Percentiles rank a stretch among this genome's conserved stretches.
Conservation (phyloP, 228 moss, liverwort and hornwort species). For the Sphagnum fallax region DNA sequence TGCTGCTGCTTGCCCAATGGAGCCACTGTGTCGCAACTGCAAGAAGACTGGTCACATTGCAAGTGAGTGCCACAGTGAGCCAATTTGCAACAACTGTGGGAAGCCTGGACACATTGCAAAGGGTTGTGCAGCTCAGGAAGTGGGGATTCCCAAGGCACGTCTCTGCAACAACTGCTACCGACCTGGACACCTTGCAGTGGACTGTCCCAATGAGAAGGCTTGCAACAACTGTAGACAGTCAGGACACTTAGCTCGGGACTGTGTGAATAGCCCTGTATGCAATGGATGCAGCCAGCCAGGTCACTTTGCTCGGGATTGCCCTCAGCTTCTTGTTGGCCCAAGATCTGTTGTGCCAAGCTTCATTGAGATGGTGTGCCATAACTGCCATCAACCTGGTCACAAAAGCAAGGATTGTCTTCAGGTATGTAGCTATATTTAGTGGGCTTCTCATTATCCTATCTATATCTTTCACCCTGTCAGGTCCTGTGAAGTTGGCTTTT, state of each 20-base stretch:
- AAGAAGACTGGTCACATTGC: slow-evolving; percentile 71
- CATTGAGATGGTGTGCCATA: slow-evolving; percentile 57
- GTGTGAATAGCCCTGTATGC: slow-evolving; percentile 59
- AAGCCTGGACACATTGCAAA: slow-evolving; percentile 67
- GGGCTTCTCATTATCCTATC: too few species aligned
- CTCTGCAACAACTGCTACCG: slow-evolving; percentile 69
- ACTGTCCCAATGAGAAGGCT: slow-evolving; percentile 68
- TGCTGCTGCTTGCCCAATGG: slow-evolving; percentile 56
- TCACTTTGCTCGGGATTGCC: slow-evolving; percentile 61
- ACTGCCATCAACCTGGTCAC: slow-evolving; percentile 64
- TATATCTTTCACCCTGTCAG: too few species aligned
- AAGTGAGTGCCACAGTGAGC: slow-evolving; percentile 64
- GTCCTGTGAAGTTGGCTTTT: too few species aligned
- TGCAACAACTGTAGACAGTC: slow-evolving; percentile 68
- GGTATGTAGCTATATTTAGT: slow-evolving; percentile 9
- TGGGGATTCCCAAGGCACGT: slow-evolving; percentile 52
- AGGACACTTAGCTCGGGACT: slow-evolving; percentile 61
- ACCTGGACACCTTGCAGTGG: slow-evolving; percentile 63
- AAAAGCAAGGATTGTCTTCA: slow-evolving; percentile 68
- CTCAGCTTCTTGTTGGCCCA: slow-evolving; percentile 14
- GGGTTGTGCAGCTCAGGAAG: slow-evolving; percentile 42
- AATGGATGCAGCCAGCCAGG: slow-evolving; percentile 67
- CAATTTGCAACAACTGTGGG: slow-evolving; percentile 64
- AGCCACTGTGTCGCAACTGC: slow-evolving; percentile 64
- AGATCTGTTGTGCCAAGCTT: slow-evolving; percentile 40